These are phyloP conservation scores for Paramecium sonneborni DNA, from an alignment of 73 alveolate species.

Conservation along the genomic window DNA sequence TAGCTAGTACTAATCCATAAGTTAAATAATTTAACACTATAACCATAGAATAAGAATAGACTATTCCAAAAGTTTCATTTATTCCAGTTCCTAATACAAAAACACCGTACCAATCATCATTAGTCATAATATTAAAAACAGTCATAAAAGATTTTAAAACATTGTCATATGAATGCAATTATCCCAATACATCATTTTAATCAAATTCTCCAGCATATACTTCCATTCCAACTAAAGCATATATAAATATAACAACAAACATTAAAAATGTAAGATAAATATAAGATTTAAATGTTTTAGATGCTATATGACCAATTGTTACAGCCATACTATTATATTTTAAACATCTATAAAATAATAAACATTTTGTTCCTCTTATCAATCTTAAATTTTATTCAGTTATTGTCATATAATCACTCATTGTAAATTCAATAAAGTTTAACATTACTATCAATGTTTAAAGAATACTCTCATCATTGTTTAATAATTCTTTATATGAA, in stretches of 20 bases:
- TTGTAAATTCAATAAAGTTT: constrained; percentile 11
- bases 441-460: background rate
- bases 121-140: constrained; percentile 39
- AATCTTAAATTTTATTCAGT: background rate
- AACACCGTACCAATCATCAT: constrained; percentile 58
- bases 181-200: background rate
- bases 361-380: constrained; percentile 38
- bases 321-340: constrained; percentile 47
- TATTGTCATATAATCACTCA: background rate
- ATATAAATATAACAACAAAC: background rate
- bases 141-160: background rate
- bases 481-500: background rate
- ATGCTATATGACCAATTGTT: constrained; percentile 14
- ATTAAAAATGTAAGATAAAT: background rate
- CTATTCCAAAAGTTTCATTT: background rate
- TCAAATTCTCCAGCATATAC: constrained; percentile 27
- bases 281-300: constrained; percentile 9
- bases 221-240: constrained; percentile 33
- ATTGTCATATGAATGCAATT: constrained; percentile 31
- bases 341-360: constrained; percentile 12
- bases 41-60: constrained; percentile 21
- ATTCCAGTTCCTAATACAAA: background rate
- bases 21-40: background rate
- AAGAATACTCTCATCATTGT: background rate
- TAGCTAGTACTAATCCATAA: constrained; percentile 46